These are phyloP conservation scores for Globisporangium iwayamae DNA, from an alignment of 352 stramenopile species.

Conservation along the genomic window DNA sequence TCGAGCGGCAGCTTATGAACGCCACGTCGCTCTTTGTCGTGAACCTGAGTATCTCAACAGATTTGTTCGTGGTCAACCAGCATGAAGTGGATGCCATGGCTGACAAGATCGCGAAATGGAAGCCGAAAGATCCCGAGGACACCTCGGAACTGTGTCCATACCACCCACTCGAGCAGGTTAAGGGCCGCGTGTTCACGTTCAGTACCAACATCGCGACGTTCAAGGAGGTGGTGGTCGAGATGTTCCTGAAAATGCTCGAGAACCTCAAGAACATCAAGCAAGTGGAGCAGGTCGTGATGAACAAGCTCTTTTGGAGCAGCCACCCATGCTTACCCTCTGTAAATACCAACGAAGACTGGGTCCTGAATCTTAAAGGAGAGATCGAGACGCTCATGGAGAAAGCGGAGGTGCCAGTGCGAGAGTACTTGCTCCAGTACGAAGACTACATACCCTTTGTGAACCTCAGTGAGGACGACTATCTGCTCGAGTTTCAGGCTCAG, in stretches of 20 bases:
- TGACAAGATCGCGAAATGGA: slow-evolving; percentile 51
- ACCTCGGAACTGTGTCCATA: slow-evolving; percentile 59
- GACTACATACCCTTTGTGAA: slow-evolving; percentile 87
- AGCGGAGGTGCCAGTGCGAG: slow-evolving; percentile 45
- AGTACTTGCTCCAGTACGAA: slow-evolving; percentile 85
- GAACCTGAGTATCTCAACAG: slow-evolving; percentile 63
- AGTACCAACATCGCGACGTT: slow-evolving; percentile 65
- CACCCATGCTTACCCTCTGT: slow-evolving; percentile 86
- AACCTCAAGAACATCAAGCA: slow-evolving; percentile 84
- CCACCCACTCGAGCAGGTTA: slow-evolving; percentile 33
- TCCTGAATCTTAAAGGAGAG: slow-evolving; percentile 52
- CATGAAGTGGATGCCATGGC: slow-evolving; percentile 53
- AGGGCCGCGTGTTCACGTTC: slow-evolving; percentile 60
- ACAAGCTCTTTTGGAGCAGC: slow-evolving; percentile 93
- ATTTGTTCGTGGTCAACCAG: slow-evolving; percentile 77
- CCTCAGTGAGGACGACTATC: slow-evolving; percentile 86
- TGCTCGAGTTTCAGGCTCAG: slow-evolving; percentile 67
- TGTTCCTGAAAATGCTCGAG: slow-evolving; percentile 79
- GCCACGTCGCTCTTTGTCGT: slow-evolving; percentile 71
- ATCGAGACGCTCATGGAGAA: slow-evolving; percentile 59
- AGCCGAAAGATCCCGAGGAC: slow-evolving; percentile 66
- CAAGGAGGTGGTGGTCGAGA: slow-evolving; percentile 51
- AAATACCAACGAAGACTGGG: slow-evolving; percentile 85
- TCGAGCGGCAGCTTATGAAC: slow-evolving; percentile 57
- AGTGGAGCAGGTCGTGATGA: slow-evolving; percentile 92